These are phyloP conservation scores for Brasilioporus rufonigricans DNA, from an alignment of 768 basidiomycete genomes.

Conservation along the genomic window DNA sequence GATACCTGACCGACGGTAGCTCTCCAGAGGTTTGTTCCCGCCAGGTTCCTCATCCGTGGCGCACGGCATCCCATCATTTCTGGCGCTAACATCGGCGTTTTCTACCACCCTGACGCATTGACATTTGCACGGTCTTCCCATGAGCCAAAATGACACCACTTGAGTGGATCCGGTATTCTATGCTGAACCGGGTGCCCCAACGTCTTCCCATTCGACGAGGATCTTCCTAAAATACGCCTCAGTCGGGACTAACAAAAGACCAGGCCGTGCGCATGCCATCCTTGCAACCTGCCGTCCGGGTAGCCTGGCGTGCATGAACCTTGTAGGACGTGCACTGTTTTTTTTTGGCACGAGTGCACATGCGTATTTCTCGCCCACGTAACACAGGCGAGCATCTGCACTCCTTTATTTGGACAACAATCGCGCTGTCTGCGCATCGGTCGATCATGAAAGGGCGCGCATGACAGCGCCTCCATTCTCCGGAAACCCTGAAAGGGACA, in stretches of 20 bases:
- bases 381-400: neutral
- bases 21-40: neutral
- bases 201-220: neutral
- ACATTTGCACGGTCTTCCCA: slow-evolving; percentile 4
- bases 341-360: neutral
- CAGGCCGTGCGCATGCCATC: neutral
- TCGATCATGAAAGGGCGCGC: slow-evolving; percentile 25
- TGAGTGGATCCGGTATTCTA: slow-evolving; percentile 1
- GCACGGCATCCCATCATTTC: neutral
- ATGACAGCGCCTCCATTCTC: slow-evolving; percentile 20
- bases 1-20: neutral
- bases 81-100: neutral
- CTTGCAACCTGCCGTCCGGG: neutral
- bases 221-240: neutral
- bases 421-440: slow-evolving; percentile 1
- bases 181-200: neutral
- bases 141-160: neutral
- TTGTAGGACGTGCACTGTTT: neutral
- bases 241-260: neutral
- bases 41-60: neutral
- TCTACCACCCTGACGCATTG: slow-evolving; percentile 5
- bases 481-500: neutral
- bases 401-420: neutral
- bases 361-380: neutral
- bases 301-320: neutral